A percentile compares a stretch with the other conserved stretches of the same genome.
Evolutionary conservation across 768 basidiomycete species (phyloP).

Genomic region (Naematelia encephala): DNA sequence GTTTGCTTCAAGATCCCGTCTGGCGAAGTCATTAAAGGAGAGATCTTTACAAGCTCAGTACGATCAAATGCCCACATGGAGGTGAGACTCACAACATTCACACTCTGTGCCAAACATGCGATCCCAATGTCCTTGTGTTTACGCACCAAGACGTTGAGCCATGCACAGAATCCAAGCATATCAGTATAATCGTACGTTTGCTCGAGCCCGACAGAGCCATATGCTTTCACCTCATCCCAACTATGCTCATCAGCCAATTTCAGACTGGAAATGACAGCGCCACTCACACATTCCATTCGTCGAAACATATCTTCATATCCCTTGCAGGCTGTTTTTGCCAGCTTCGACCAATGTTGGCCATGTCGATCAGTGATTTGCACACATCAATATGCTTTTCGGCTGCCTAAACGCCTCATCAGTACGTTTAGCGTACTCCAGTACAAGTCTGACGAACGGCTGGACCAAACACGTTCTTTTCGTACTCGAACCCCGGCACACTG

Average conservation of each 20-base stretch:
- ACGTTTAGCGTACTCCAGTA: no score
- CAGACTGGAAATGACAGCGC: background rate
- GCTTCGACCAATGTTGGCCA: constrained; percentile 53
- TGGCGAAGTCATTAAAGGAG: constrained; percentile 54
- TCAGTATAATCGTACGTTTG: constrained; percentile 60
- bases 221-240: constrained; percentile 53
- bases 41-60: constrained; percentile 47
- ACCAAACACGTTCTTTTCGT: constrained; percentile 60
- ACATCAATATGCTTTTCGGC: constrained; percentile 10
- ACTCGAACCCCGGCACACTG: constrained; percentile 33
- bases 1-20: constrained; percentile 55
- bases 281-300: constrained; percentile 60
- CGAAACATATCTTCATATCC: constrained; percentile 52
- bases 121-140: constrained; percentile 62
- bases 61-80: background rate
- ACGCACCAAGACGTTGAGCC: constrained; percentile 63
- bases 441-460: constrained; percentile 53
- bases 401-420: constrained; percentile 33
- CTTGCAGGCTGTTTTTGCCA: constrained; percentile 10
- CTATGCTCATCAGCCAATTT: background rate
- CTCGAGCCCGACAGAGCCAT: constrained; percentile 57
- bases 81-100: constrained; percentile 45
- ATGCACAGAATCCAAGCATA: constrained; percentile 60
- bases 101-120: constrained; percentile 62
- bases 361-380: constrained; percentile 7